Base-by-base conservation (phyloP, 2,329 filamentous ascomycete genomes). In the Epichloe hybrida region DNA sequence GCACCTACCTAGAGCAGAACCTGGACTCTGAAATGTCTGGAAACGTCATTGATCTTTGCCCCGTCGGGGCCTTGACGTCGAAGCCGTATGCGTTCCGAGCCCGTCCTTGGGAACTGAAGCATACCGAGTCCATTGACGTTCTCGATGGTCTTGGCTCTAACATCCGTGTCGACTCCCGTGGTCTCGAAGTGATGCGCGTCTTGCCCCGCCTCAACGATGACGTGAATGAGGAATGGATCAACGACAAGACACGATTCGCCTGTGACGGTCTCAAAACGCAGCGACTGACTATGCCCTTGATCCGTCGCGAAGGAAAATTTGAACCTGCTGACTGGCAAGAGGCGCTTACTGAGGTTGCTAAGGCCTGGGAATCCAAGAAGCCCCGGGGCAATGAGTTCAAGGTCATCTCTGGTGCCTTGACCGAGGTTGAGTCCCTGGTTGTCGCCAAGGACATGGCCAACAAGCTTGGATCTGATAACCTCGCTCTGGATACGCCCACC, bases 181-280 rank as follows among this genome's bases (percentile, higher is more conserved):
- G 93, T 53, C 75, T 96, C 57, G 90, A 97, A 72, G 91, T 98
- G 48, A 95, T 98, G 90, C 84, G 93, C 61, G 78, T 98, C 54
- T 66, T 96, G 15, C 93, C 93, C 53, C 81, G 93, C 61, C 77
- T 98, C 54, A 98, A 98, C 67, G 93, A 98, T 65, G 90, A 97
- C 62, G 82, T 98, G 61, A 98, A 98, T 69, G 93, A 98, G 73
- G 93, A 98, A 70, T 98, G 93, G 93, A 97, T 98, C 68, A 93
- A 97, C 70, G 93, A 98, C 75, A 98, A 97, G 78, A 84, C 88
- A 39, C 83, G 93, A 57, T 98, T 97, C 67, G 91, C 93, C 41
- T 95, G 90, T 66, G 93, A 98, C 66, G 93, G 93, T 47, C 77
- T 98, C 58, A 95, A 90, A 79, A 97, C 91, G 45, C 93, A 98